Base-by-base conservation (phyloP, 805 yeast genomes). In the Candida manassasensis region DNA sequence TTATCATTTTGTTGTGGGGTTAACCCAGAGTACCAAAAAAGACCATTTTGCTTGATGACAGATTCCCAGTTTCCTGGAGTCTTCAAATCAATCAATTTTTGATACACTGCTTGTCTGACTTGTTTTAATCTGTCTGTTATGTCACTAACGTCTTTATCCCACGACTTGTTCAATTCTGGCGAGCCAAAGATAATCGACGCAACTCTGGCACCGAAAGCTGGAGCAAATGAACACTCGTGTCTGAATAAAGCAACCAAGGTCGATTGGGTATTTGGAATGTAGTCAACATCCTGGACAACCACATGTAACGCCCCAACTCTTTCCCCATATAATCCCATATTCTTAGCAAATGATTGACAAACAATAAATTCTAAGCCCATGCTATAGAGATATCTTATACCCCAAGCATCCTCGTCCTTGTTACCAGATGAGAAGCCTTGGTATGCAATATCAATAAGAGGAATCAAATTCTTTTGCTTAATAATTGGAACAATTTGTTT, bases 361-460 rank as follows among this genome's bases (percentile, higher is more conserved):
- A 55, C 61, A 13, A 58, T 34, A 29, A 48, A 79, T 67, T 53
- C 85, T 79, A 41, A 17, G 9, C 50, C 48, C 36, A 46, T 47
- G 8, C 44, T 48, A 45, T 51, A 51, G 21, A 64, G 57, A 42
- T 58, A 49, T 42, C 69, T 47, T n/a, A 65, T 45, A 10, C 63
- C 55, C 61, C 62, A 64, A 1, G 69, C 67, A 43, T 66, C 72
- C 42, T 73, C 70, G 42, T 75, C 81, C 46, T 84, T 71, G 48
- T 82, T 77, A 34, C 97, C 72, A 21, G 57, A 47, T 19, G 66
- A 52, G 41, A 64, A 63, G 1, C 72, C 72, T 44, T 61, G 69
- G 53, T 66, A 66, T 2, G 72, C 71, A 30, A 54, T 58, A 50
- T 66, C 72, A 34, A 66, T 56, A 22, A 65, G 37, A 3, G 60